Base-by-base conservation (phyloP, 2,329 filamentous ascomycete genomes). In the Pseudogymnoascus sp. region DNA sequence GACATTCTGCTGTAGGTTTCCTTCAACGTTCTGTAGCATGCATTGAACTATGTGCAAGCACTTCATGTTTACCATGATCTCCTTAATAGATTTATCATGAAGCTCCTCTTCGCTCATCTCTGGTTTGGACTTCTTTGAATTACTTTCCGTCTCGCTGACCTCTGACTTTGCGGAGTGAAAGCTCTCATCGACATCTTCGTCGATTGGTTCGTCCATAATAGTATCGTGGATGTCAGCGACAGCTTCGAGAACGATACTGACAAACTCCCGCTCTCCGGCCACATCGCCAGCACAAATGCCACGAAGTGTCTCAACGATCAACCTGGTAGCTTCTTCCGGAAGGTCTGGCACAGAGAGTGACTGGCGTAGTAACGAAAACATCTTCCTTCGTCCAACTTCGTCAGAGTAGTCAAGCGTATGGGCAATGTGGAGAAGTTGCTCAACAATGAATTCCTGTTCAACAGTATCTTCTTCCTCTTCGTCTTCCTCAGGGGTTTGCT, bases 51-150 rank as follows among this genome's bases (percentile, higher is more conserved):
- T 97, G 72, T 97, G 90, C 65, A 99, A 81, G 74, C 94, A 97
- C 77, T 97, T 97, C 85, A 97, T 92, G 78, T 97, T 97, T 73
- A 97, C 89, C 79, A 97, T 87, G 71, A 97, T 94, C 75, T 97
- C 92, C 67, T 85, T 87, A 67, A 97, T 85, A 1, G 89, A 90
- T 76, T 92, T 95, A 55, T 83, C 81, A 67, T 84, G 81, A 8
- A 84, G 83, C 65, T 87, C 84, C 67, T 89, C 88, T 62, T 88
- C 85, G 59, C 77, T 82, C 62, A 83, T 68, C 61, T 79, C 79
- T 13, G 73, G 68, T 58, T 74, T 76, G 10, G 71, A 71, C 33
- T 74, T 74, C 68, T 78, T 80, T 64, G 67, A 70, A 21, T 78
- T 80, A 25, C 82, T 78, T 42, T 82, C 85, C 61, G 79, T 81